Evolutionary conservation across 208 protist species (phyloP), one percentile per base, ranked within the genome.

Genomic region (Trypanosoma vivax): DNA sequence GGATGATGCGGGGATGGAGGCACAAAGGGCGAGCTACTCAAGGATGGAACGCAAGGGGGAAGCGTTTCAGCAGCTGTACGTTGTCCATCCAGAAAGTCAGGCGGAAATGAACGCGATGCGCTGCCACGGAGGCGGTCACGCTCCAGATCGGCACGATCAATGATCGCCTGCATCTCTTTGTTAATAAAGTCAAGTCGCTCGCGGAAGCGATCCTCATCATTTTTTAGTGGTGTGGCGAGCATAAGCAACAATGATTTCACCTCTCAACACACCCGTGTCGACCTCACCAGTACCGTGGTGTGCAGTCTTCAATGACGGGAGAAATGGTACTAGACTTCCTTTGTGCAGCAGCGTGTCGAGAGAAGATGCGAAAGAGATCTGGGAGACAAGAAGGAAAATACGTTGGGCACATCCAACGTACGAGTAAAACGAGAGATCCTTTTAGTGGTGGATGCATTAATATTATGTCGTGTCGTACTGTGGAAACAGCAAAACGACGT

Each of bases 141-240:
- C 18, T 77, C 67, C 5, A 63, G 52, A 24, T 60, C 58, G 1
- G 79, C 85, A 19, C 71, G 69, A 23, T 79, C 69, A 19, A 92
- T 72, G 0, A 88, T 57, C 21, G 31, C 55, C 50, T 85, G 71
- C 79, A 88, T 83, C 47, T 92, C 84, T n/a, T 64, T 52, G 43
- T 88, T 88, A 19, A 87, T 81, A 34, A 75, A 72, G 25, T 77
- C 47, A 28, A 92, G 70, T 3, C 77, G 75, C 1, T 56, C 35
- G 34, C 72, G 50, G 42, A 92, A 92, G 50, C 60, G 55, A 58
- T 67, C 64, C 14, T 82, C 69, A 23, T 62, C 59, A 23, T 30
- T 55, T 23, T 40, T n/a, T 56, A 40, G 16, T 0, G 37, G 52
- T 13, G 64, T 51, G n/a, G 48, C 19, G 14, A 60, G 40, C 51